A percentile compares a stretch with the other conserved stretches of the same genome.
Evolutionary conservation across 225 moss, liverwort and hornwort species (phyloP).

Genomic region (Antitrichia curtipendula): DNA sequence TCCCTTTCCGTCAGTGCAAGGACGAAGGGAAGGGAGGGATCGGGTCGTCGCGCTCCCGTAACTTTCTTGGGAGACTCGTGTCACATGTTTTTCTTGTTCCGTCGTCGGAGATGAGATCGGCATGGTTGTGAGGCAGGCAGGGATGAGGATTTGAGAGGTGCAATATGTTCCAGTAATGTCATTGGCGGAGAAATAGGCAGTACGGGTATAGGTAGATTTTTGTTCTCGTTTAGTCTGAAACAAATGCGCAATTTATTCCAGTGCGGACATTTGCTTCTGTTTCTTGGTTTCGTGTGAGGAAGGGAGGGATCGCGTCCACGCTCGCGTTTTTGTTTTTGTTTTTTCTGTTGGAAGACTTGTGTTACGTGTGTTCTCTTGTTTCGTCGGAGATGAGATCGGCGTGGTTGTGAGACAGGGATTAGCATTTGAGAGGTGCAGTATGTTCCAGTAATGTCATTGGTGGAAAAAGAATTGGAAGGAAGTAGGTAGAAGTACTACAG

Average conservation of each 20-base stretch:
- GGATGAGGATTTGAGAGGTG: neutral
- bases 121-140: neutral
- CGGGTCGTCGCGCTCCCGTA: neutral
- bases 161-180: neutral
- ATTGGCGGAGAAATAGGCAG: neutral
- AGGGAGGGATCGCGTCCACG: neutral
- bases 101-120: neutral
- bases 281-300: neutral
- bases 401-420: neutral
- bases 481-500: neutral
- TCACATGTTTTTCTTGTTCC: neutral
- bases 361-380: neutral
- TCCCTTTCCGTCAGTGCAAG: neutral
- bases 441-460: neutral
- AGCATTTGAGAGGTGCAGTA: neutral
- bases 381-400: neutral
- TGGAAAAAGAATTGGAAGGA: neutral
- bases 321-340: neutral
- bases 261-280: neutral
- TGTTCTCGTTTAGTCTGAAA: neutral
- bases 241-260: neutral
- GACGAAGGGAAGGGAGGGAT: neutral
- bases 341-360: neutral
- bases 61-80: too few relatives aligned
- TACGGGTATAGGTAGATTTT: neutral